Evolutionary conservation across 2,329 filamentous ascomycete species (phyloP).

Genomic region (Bipolaris victoriae): DNA sequence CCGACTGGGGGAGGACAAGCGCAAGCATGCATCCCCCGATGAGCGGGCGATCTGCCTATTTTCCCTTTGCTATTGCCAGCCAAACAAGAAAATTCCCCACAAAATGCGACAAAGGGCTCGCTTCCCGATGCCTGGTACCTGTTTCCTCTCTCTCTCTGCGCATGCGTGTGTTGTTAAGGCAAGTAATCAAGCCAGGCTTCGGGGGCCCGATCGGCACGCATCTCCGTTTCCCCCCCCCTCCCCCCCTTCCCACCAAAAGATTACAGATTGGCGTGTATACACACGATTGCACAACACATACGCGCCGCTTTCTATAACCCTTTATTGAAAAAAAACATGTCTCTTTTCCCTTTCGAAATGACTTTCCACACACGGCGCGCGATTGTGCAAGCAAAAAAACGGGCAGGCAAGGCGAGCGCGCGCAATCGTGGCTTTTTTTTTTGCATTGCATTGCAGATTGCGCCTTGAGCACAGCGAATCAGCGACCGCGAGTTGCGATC

Average conservation of each 20-base stretch:
- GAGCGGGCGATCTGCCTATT: not conserved
- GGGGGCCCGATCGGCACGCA: not conserved
- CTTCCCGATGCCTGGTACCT: not conserved
- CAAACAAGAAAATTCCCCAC: no score
- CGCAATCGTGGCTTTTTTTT: not conserved
- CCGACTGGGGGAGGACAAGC: not conserved
- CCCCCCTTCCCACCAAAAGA: no score
- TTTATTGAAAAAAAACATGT: no score
- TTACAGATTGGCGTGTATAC: no score
- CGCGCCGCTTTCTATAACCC: no score
- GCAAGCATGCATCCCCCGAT: not conserved
- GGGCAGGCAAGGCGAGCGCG: no score
- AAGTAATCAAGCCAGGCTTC: not conserved
- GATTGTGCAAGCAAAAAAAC: no score
- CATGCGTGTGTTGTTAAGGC: not conserved
- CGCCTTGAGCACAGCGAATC: conserved; percentile 1
- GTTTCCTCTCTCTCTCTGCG: not conserved
- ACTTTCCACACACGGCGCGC: no score
- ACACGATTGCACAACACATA: no score
- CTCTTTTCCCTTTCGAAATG: no score
- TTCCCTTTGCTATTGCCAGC: no score
- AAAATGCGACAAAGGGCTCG: not conserved
- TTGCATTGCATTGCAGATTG: not conserved
- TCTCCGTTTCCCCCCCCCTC: not conserved
- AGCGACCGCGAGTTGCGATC: conserved; percentile 7